Percentiles rank a stretch among this genome's conserved stretches.
Evolutionary conservation across 2,329 filamentous ascomycete species (phyloP).

Genomic region (Lachnellula hyalina): DNA sequence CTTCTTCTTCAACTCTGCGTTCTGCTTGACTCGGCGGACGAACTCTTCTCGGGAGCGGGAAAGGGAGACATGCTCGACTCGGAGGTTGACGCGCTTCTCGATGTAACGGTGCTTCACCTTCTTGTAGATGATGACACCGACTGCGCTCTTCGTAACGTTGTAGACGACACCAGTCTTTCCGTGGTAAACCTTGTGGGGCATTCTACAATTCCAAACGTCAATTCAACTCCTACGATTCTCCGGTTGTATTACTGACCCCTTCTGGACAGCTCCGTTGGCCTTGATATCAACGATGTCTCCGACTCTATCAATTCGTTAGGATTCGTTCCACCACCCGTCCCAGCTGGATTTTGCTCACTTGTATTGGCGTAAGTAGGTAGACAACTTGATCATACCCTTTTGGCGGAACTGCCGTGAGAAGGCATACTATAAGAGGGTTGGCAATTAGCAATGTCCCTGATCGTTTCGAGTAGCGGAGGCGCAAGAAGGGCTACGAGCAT

Average conservation of each 20-base stretch:
- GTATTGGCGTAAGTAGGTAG: constrained; percentile 93
- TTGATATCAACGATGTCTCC: constrained; percentile 99
- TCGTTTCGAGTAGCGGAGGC: constrained; percentile 4
- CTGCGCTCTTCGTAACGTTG: constrained; percentile 98
- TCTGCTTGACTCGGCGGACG: constrained; percentile 91
- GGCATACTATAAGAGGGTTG: constrained; percentile 57
- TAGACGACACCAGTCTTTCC: constrained; percentile 97
- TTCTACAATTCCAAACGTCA: constrained; percentile 47
- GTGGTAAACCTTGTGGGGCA: constrained; percentile 99
- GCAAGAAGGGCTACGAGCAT: neutral
- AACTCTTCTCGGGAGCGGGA: constrained; percentile 97
- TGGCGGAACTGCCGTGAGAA: constrained; percentile 93
- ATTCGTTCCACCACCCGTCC: constrained; percentile 4
- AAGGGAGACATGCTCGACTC: constrained; percentile 92
- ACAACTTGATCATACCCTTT: constrained; percentile 89
- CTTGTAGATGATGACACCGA: constrained; percentile 99
- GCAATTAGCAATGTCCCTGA: neutral
- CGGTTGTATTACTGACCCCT: constrained; percentile 47
- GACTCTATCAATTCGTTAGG: constrained; percentile 60
- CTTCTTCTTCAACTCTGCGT: constrained; percentile 87
- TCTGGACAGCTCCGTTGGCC: constrained; percentile 96
- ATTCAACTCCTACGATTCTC: neutral
- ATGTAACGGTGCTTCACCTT: constrained; percentile 99
- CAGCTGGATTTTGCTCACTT: constrained; percentile 52
- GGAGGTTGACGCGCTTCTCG: constrained; percentile 99